Evolutionary conservation across 1,139 yeast species (phyloP).

Genomic region (Saccharomyces hybrid): DNA sequence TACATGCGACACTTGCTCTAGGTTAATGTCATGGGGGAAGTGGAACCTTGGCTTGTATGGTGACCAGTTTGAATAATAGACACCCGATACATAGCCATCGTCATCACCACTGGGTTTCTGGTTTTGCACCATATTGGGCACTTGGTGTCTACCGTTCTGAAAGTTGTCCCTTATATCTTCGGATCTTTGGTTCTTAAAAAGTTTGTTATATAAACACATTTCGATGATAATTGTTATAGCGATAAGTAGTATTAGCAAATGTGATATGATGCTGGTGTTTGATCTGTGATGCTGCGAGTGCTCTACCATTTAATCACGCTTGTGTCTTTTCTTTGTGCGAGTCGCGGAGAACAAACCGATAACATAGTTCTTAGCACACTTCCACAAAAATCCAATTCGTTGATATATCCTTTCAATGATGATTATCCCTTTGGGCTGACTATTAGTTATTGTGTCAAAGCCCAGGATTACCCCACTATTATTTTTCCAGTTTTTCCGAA

Average conservation of each 20-base stretch:
- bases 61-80: conserved; percentile 62
- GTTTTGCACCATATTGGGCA: background rate
- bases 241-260: background rate
- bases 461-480: background rate
- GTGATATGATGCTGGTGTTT: background rate
- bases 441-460: background rate
- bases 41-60: conserved; percentile 54
- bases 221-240: conserved; percentile 5
- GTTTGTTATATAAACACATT: conserved; percentile 13
- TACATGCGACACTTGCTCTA: conserved; percentile 51
- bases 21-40: conserved; percentile 58
- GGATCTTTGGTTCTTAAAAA: conserved; percentile 9
- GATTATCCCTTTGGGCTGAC: background rate
- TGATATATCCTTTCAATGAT: background rate
- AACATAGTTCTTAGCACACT: background rate
- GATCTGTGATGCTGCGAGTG: background rate
- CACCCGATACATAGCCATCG: conserved; percentile 25
- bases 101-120: background rate
- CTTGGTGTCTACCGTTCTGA: background rate
- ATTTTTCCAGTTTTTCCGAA: background rate
- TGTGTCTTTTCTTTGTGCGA: background rate
- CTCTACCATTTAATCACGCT: background rate
- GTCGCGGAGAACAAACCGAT: background rate
- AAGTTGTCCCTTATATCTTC: conserved; percentile 6
- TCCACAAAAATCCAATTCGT: background rate